Percentiles rank a stretch among this genome's conserved stretches.
These are phyloP conservation scores for Gracilaria gracilis DNA, from an alignment of 23 red algal genomes.

Conservation along the genomic window DNA sequence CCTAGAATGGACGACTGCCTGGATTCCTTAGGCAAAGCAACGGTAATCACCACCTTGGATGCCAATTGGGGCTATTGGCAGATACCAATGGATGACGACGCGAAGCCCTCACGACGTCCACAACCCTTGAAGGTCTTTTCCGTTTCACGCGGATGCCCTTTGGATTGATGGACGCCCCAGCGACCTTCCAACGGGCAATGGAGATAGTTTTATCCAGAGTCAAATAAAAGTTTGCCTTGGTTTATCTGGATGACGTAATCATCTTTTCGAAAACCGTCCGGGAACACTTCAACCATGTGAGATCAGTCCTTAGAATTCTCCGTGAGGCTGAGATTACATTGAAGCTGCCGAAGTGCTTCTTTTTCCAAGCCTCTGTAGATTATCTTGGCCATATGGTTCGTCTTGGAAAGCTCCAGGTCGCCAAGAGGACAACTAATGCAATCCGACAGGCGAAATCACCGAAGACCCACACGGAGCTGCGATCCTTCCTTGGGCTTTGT, in stretches of 20 bases:
- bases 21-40: background rate
- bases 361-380: background rate
- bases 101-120: conserved; percentile 1
- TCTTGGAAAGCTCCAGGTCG: background rate
- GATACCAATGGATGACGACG: conserved; percentile 26
- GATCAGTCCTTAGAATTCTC: background rate
- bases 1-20: conserved; percentile 50
- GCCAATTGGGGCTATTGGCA: conserved; percentile 7
- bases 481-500: no score
- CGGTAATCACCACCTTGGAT: background rate
- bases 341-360: background rate
- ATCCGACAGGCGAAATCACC: background rate
- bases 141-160: conserved; percentile 2
- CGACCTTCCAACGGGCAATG: background rate
- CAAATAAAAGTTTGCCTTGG: background rate
- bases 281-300: background rate
- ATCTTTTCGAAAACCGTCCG: background rate
- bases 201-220: background rate
- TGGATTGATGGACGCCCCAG: background rate
- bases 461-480: background rate
- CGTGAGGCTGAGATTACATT: background rate
- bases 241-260: conserved; percentile 7
- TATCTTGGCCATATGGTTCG: background rate
- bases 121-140: no score
- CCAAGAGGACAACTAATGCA: background rate